phyloP scores from a whole-genome alignment of 345 rosid species.

The Eucalyptus sp. region DNA sequence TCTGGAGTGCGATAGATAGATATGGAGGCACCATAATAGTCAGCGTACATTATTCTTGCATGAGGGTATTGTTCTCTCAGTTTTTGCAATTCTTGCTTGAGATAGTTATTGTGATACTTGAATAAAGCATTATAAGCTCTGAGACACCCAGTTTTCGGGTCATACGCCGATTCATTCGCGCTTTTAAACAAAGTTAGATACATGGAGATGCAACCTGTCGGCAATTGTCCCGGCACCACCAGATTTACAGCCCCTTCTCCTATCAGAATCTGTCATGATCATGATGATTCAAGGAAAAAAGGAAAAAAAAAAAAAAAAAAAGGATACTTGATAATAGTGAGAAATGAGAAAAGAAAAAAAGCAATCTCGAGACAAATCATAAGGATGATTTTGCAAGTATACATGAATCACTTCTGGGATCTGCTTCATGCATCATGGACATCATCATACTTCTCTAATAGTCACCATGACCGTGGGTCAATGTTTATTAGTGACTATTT shows the following conservation, averaged over 20 bases:
- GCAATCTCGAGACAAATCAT: background rate
- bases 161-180: slow-evolving; percentile 17
- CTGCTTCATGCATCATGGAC: background rate
- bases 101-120: slow-evolving; percentile 31
- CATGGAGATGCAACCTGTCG: slow-evolving; percentile 44
- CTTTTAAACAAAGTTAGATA: slow-evolving; percentile 33
- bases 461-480: background rate
- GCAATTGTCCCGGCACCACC: slow-evolving; percentile 56
- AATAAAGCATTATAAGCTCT: slow-evolving; percentile 28
- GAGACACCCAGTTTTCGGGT: slow-evolving; percentile 34
- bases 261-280: slow-evolving; percentile 23
- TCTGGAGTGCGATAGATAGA: slow-evolving; percentile 25
- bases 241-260: slow-evolving; percentile 58
- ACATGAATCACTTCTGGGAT: background rate
- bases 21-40: slow-evolving; percentile 30
- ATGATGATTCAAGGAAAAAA: too few species aligned
- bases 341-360: background rate
- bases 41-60: slow-evolving; percentile 27
- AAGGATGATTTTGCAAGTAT: background rate
- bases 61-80: slow-evolving; percentile 34
- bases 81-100: slow-evolving; percentile 17
- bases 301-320: background rate
- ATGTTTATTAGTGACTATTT: background rate
- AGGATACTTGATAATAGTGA: background rate
- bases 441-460: background rate